These are phyloP conservation scores for Quillaja saponaria DNA, from an alignment of 306 rosid species.

Conservation along the genomic window DNA sequence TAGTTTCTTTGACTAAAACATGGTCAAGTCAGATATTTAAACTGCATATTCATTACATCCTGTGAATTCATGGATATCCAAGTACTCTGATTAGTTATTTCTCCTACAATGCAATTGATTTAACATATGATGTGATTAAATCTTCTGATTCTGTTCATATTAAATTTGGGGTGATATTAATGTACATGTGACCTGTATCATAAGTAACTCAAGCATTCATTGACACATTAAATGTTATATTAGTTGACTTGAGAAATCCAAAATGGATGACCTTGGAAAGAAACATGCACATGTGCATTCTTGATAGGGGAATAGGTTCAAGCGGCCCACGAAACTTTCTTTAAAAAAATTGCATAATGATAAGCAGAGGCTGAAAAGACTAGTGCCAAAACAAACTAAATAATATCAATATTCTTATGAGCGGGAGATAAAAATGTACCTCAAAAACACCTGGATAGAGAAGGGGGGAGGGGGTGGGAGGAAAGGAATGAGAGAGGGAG, in stretches of 20 bases:
- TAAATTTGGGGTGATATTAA: no score
- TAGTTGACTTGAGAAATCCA: slow-evolving; percentile 3
- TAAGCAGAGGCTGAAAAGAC: neutral
- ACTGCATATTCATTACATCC: neutral
- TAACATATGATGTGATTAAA: no score
- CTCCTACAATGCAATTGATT: slow-evolving; percentile 22
- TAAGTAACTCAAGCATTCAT: neutral
- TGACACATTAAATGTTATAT: neutral
- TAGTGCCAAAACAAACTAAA: slow-evolving; percentile 13
- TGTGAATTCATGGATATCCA: slow-evolving; percentile 10
- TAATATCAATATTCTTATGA: neutral
- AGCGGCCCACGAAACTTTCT: slow-evolving; percentile 1
- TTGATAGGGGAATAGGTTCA: neutral
- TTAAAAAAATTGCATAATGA: neutral
- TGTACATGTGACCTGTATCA: neutral
- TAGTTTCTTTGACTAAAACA: neutral
- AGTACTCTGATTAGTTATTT: slow-evolving; percentile 7
- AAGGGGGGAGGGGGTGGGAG: neutral
- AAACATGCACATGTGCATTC: slow-evolving; percentile 11
- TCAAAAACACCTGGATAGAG: neutral
- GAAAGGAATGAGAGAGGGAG: neutral
- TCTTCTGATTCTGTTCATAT: no score
- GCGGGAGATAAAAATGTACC: neutral
- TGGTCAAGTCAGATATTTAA: slow-evolving; percentile 5
- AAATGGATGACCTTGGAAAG: neutral